These are phyloP conservation scores for Alloteropsis angusta DNA, from an alignment of 202 grass and related monocot genomes.

Conservation along the genomic window DNA sequence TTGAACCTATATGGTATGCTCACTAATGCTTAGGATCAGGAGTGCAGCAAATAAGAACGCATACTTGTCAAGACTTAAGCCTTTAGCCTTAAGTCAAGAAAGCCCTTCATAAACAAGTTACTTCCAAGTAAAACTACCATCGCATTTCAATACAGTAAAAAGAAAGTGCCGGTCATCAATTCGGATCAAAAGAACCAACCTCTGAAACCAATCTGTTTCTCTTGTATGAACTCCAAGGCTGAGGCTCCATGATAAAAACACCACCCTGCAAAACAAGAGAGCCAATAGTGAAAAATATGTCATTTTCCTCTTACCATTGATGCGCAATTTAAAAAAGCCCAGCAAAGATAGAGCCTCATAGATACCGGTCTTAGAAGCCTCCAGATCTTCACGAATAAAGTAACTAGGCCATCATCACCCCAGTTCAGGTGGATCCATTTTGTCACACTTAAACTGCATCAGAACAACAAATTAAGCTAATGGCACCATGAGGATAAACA, in stretches of 20 bases:
- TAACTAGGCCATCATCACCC: constrained; percentile 91
- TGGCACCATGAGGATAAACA: not conserved
- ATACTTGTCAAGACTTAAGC: not conserved
- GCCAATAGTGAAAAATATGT: not conserved
- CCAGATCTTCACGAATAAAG: constrained; percentile 86
- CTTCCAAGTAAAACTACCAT: not conserved
- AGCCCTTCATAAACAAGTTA: not conserved
- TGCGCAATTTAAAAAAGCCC: not conserved
- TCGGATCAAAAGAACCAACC: constrained; percentile 37
- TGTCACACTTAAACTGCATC: constrained; percentile 90
- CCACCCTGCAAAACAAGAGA: constrained; percentile 59
- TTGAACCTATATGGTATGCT: too few species aligned
- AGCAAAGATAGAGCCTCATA: constrained; percentile 19
- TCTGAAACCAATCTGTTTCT: constrained; percentile 62
- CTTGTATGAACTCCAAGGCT: constrained; percentile 95
- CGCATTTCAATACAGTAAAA: not conserved
- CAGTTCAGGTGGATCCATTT: constrained; percentile 99
- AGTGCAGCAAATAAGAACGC: not conserved
- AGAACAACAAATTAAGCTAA: constrained; percentile 22
- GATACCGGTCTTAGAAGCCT: constrained; percentile 74
- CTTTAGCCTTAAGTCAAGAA: not conserved
- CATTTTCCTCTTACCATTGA: constrained; percentile 7
- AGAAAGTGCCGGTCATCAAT: not conserved
- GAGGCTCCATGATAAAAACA: constrained; percentile 81
- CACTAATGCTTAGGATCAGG: too few species aligned